phyloP scores from a whole-genome alignment of 139 green algal species.

The Pycnococcus provasolii region DNA sequence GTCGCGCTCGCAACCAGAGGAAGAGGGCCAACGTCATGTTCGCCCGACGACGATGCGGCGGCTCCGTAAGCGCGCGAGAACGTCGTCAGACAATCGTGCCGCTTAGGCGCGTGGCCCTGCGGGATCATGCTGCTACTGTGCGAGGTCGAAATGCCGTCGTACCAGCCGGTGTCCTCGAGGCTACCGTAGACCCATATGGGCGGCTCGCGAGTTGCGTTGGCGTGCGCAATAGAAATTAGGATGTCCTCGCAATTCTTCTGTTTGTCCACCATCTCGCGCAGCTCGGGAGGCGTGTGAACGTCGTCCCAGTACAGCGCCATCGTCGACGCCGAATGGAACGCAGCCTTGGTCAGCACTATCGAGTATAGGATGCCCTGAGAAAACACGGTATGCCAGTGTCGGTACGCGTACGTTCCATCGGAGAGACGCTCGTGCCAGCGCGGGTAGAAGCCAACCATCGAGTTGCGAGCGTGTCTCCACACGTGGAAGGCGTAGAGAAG shows the following conservation, averaged over 20 bases:
- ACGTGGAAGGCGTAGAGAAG: slow-evolving; percentile 38
- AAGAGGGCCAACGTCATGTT: too few species aligned
- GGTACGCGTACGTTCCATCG: background rate
- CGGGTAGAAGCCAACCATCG: slow-evolving; percentile 45
- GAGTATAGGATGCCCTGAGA: slow-evolving; percentile 20
- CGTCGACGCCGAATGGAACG: slow-evolving; percentile 48
- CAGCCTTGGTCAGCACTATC: slow-evolving; percentile 52
- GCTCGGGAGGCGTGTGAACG: slow-evolving; percentile 21
- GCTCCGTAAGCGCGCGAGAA: too few species aligned
- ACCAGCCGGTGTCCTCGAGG: background rate
- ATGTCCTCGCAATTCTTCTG: slow-evolving; percentile 33
- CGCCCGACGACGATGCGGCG: too few species aligned
- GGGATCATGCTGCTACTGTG: too few species aligned
- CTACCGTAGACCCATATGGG: slow-evolving; percentile 9
- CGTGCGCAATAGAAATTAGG: slow-evolving; percentile 8
- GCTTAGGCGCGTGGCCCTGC: too few species aligned
- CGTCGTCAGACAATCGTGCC: too few species aligned
- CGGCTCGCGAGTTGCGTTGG: background rate
- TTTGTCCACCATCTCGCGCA: slow-evolving; percentile 40
- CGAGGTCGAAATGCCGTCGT: background rate
- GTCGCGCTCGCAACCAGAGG: too few species aligned
- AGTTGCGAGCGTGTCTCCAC: slow-evolving; percentile 20
- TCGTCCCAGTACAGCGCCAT: slow-evolving; percentile 39
- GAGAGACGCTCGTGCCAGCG: slow-evolving; percentile 22
- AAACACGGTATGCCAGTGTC: background rate